Percentiles rank a stretch among this genome's conserved stretches.
Evolutionary conservation across 2,329 filamentous ascomycete genomes (phyloP).

Genomic region (Sarocladium brachiariae): DNA sequence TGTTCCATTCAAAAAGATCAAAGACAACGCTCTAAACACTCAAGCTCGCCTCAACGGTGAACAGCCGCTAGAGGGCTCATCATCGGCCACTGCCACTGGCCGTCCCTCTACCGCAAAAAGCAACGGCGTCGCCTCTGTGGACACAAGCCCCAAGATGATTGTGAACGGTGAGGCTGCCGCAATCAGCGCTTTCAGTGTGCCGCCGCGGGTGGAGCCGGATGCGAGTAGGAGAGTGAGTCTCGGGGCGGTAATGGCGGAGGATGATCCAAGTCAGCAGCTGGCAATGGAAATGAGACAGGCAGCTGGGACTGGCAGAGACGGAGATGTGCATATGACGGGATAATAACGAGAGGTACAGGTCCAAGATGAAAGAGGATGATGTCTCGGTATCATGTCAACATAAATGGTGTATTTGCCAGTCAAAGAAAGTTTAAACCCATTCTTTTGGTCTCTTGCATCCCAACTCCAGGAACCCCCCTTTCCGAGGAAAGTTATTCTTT

Average conservation of each 20-base stretch:
- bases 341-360: slow-evolving; percentile 23
- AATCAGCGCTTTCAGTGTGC: slow-evolving; percentile 15
- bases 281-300: slow-evolving; percentile 48
- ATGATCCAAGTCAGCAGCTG: slow-evolving; percentile 46
- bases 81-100: slow-evolving; percentile 11
- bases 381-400: not conserved
- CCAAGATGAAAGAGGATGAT: too few relatives aligned
- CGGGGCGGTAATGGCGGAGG: slow-evolving; percentile 13
- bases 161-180: slow-evolving; percentile 22
- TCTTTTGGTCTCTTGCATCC: slow-evolving; percentile 4
- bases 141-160: slow-evolving; percentile 7
- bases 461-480: slow-evolving; percentile 2
- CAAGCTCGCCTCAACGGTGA: slow-evolving; percentile 39
- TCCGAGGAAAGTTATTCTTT: not conserved
- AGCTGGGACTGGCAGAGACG: slow-evolving; percentile 27
- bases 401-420: not conserved
- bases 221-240: slow-evolving; percentile 12
- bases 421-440: not conserved
- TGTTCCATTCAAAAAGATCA: slow-evolving; percentile 70
- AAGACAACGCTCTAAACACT: slow-evolving; percentile 50
- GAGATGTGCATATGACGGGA: slow-evolving; percentile 55
- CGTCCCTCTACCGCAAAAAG: slow-evolving; percentile 2
- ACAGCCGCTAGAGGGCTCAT: slow-evolving; percentile 11
- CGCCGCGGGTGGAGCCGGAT: slow-evolving; percentile 16
- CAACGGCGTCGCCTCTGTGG: slow-evolving; percentile 1